phyloP scores from a whole-genome alignment of 73 alveolate genomes.

The Paramecium tetraurelia region DNA sequence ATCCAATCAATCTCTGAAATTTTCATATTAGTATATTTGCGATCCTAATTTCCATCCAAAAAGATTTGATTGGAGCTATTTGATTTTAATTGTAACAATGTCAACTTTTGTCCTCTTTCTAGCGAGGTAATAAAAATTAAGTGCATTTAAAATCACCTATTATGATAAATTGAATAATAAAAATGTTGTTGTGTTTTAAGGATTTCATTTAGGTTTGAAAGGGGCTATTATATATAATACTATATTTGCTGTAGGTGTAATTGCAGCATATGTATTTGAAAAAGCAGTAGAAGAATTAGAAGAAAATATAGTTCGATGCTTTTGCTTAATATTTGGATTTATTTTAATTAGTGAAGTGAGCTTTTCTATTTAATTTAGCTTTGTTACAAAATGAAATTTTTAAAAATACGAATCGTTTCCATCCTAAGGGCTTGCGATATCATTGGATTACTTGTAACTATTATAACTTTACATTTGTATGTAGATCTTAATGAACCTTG shows the following conservation, averaged over 20 bases:
- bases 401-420: not conserved
- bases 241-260: not conserved
- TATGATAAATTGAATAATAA: not conserved
- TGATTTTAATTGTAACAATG: not conserved
- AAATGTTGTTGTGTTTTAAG: not conserved
- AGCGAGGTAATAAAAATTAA: not conserved
- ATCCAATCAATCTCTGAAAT: not conserved
- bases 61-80: constrained; percentile 45
- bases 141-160: not conserved
- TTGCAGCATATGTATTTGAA: not conserved
- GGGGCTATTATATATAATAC: not conserved
- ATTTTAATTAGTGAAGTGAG: not conserved
- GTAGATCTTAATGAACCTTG: not conserved
- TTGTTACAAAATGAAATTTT: not conserved
- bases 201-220: constrained; percentile 18
- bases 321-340: not conserved
- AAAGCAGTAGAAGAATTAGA: not conserved
- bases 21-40: not conserved
- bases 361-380: not conserved
- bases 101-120: not conserved
- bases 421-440: constrained; percentile 4
- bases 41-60: constrained; percentile 36
- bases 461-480: not conserved
- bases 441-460: not conserved
- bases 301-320: not conserved